A percentile compares a stretch with the other conserved stretches of the same genome.
phyloP scores from a whole-genome alignment of 305 asterid species.

The Vinca major region DNA sequence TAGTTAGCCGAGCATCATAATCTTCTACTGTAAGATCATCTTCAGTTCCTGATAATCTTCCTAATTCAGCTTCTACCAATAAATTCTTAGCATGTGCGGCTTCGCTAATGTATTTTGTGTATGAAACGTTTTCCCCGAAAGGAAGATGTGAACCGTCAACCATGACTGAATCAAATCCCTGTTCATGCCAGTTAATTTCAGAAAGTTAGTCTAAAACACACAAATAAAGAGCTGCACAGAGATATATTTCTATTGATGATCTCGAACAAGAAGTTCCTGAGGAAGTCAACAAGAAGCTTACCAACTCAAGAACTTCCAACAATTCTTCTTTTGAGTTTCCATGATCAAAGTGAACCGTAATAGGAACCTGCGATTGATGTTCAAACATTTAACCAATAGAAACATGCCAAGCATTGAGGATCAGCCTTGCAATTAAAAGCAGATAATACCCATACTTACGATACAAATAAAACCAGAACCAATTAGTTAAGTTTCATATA shows the following conservation, averaged over 20 bases:
- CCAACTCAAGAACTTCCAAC: constrained; percentile 77
- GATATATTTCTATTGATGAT: not conserved
- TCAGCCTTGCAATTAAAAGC: not conserved
- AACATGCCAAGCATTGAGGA: not conserved
- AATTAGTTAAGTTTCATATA: not conserved
- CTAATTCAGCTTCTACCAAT: constrained; percentile 92
- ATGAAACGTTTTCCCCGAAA: constrained; percentile 60
- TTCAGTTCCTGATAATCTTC: constrained; percentile 96
- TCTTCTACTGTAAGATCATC: constrained; percentile 85
- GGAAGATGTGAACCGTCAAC: constrained; percentile 89
- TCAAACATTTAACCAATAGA: constrained; percentile 5
- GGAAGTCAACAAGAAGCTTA: constrained; percentile 28
- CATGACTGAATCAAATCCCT: constrained; percentile 94
- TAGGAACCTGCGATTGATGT: constrained; percentile 62
- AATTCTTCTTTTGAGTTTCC: constrained; percentile 81
- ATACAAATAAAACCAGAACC: not conserved
- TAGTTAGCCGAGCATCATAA: constrained; percentile 81
- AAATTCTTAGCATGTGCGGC: constrained; percentile 57
- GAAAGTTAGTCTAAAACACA: not conserved
- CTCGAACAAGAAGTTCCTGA: not conserved
- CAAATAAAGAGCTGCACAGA: not conserved
- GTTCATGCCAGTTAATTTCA: constrained; percentile 16
- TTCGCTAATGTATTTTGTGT: constrained; percentile 56
- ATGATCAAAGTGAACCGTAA: constrained; percentile 94
- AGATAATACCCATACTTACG: not conserved